phyloP scores from a whole-genome alignment of 148 eudicot genomes.

The Suaeda aralocaspica region DNA sequence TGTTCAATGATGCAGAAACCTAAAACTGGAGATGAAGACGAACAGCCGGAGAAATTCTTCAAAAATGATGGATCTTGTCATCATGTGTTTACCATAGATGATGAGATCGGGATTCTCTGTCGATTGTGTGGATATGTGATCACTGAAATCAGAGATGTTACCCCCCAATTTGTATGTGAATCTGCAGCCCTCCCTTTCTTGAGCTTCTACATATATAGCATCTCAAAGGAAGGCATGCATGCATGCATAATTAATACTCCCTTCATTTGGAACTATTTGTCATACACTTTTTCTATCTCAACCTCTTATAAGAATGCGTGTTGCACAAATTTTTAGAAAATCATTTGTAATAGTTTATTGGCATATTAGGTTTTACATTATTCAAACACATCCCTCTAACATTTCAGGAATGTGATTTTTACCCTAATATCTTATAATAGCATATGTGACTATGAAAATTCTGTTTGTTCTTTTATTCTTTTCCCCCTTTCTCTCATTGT shows the following conservation, averaged over 20 bases:
- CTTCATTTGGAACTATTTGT: too few species aligned
- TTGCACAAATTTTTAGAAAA: too few species aligned
- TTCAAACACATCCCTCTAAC: too few species aligned
- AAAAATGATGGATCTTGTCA: constrained; percentile 38
- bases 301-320: too few species aligned
- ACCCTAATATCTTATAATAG: not conserved
- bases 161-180: constrained; percentile 76
- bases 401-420: not conserved
- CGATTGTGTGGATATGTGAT: constrained; percentile 63
- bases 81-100: constrained; percentile 75
- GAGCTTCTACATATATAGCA: not conserved
- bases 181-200: not conserved
- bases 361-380: too few species aligned
- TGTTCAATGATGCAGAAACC: constrained; percentile 34
- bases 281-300: too few species aligned
- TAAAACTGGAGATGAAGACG: constrained; percentile 28
- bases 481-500: not conserved
- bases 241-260: too few species aligned
- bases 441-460: not conserved
- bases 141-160: constrained; percentile 81
- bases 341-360: too few species aligned
- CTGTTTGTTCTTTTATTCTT: not conserved
- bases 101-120: constrained; percentile 82
- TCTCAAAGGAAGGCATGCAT: not conserved
- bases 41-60: constrained; percentile 27